A percentile compares a stretch with the other conserved stretches of the same genome.
Conservation (phyloP, 1,284 basidiomycete species). For the Salmacisia buchloeana region DNA sequence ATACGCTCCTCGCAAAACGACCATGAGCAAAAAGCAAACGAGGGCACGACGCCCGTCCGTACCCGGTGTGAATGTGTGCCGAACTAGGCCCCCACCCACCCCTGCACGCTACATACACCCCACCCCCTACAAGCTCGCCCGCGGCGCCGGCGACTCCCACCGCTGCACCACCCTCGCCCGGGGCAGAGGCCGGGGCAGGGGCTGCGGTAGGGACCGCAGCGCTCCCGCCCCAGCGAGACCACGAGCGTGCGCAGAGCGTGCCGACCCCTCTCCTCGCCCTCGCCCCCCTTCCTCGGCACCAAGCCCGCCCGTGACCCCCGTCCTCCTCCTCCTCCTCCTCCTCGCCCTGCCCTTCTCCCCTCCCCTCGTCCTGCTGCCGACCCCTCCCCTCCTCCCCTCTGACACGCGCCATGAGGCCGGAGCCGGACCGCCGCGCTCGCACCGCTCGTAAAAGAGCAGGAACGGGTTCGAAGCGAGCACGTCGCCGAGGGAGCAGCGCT, state of each 20-base stretch:
- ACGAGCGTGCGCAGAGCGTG: too few species aligned
- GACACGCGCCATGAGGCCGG: too few species aligned
- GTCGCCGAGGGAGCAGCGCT: conserved; percentile 24
- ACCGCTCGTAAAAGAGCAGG: conserved; percentile 44
- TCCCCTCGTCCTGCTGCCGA: too few species aligned
- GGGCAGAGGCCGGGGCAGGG: background rate
- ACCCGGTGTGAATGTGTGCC: too few species aligned
- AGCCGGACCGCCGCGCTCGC: background rate
- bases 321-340: background rate
- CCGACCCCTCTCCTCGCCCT: background rate
- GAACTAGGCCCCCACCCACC: too few species aligned
- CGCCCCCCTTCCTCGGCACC: background rate
- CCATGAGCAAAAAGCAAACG: too few species aligned
- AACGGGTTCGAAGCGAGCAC: conserved; percentile 45
- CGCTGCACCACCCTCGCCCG: background rate
- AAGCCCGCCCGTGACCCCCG: background rate
- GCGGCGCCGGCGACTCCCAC: conserved; percentile 2
- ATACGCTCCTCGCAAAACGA: too few species aligned
- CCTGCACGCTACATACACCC: too few species aligned
- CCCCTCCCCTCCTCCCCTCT: too few species aligned
- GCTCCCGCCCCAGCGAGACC: too few species aligned
- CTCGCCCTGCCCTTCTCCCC: background rate
- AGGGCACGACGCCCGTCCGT: too few species aligned
- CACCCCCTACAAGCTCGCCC: conserved; percentile 5
- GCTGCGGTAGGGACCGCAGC: background rate